Evolutionary conservation across 2,329 filamentous ascomycete genomes (phyloP), one percentile per base, ranked within the genome.

Genomic region (Fusarium tuaranense): DNA sequence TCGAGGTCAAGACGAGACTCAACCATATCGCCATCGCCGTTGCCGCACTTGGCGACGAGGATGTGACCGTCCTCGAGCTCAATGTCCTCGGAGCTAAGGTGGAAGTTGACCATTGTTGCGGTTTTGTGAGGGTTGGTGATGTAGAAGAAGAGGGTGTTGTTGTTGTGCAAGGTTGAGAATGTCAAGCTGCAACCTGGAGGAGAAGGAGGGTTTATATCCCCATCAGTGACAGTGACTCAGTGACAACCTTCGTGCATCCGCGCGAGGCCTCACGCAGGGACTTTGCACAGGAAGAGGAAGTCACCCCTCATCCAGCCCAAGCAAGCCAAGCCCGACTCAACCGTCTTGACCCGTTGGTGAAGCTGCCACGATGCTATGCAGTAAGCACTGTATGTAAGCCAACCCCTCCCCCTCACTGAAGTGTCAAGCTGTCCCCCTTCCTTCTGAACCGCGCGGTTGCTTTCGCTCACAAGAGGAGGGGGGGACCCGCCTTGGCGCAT

Each of bases 1-100:
- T 90, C 85, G 69, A 90, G 84, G 77, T 90, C 82, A 63, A 89
- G 77, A 32, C 88, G 82, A 34, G 83, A 76, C 27, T 89, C 85
- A 30, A 84, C 76, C 63, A 78, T 80, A 1, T 88, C 83, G 48
- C 86, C 88, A 7, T 86, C 79, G 4, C 68, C 81, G 61, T 83
- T 83, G 61, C 65, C 67, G 58, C 88, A 85, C 57, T 79, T 72
- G 68, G 84, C 86, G 30, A 74, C 80, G 68, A 90, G 88, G 76
- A 87, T 85, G 80, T 86, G 84, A 73, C 83, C 84, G 74, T 89
- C 84, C 58, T 88, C 86, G 16, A 90, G 79, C 76, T 82, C 82
- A 78, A 89, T 85, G 71, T 86, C 72, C 55, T 83, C 67, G 57
- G 86, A 84, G 62, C 84, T 84, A 64, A 78, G 69, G 81, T 90